Conservation (phyloP, 116 monocot species). For the Posidonia oceanica region DNA sequence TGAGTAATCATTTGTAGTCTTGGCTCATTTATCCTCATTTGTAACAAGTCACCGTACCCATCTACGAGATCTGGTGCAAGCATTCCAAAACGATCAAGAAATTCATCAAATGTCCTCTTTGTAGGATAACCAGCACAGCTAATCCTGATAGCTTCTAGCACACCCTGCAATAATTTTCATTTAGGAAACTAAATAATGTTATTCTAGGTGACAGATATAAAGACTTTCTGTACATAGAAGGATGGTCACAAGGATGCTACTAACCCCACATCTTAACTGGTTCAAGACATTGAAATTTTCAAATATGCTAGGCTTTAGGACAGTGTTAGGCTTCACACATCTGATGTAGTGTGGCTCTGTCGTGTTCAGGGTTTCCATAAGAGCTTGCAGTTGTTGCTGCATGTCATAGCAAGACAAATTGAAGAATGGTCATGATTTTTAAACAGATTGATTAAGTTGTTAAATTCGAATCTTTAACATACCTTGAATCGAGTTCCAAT, state of each 20-base stretch:
- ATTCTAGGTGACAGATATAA: background rate
- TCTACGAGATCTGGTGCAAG: conserved; percentile 82
- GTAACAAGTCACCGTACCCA: conserved; percentile 30
- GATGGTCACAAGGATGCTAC: conserved; percentile 10
- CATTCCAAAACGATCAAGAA: conserved; percentile 96
- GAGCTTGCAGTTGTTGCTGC: conserved; percentile 98
- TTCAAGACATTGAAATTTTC: conserved; percentile 90
- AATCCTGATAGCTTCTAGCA: conserved; percentile 97
- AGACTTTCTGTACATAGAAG: background rate
- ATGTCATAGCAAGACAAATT: conserved; percentile 1
- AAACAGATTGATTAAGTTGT: background rate
- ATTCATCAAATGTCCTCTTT: conserved; percentile 95
- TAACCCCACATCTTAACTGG: conserved; percentile 93
- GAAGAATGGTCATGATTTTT: conserved; percentile 1
- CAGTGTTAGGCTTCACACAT: conserved; percentile 92
- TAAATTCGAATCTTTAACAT: conserved; percentile 9
- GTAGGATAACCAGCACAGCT: conserved; percentile 99
- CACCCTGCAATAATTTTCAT: conserved; percentile 48
- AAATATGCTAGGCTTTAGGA: conserved; percentile 85
- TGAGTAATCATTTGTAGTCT: background rate
- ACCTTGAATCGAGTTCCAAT: conserved; percentile 98
- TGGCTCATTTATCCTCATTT: background rate
- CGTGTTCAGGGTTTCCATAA: conserved; percentile 94
- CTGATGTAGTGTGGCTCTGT: conserved; percentile 99
- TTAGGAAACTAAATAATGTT: background rate